A percentile compares a stretch with the other conserved stretches of the same genome.
Evolutionary conservation across 805 yeast genomes (phyloP).

Genomic region (Wickerhamiella cacticola): DNA sequence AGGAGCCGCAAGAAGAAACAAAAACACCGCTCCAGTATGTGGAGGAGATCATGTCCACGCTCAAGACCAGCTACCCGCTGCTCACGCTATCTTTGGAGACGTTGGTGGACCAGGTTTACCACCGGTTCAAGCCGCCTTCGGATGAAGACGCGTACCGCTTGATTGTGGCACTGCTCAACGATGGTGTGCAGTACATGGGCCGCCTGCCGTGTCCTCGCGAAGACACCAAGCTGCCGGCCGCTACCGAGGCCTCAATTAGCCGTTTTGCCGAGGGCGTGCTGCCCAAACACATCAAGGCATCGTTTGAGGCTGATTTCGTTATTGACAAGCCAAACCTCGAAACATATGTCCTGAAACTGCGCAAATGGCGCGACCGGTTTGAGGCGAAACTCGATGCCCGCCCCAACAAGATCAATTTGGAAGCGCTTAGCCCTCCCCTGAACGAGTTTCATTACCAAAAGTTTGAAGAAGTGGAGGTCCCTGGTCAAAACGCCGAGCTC

Average conservation of each 20-base stretch:
- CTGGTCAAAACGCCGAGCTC: conserved; percentile 87
- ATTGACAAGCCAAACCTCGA: conserved; percentile 78
- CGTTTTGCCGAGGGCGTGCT: conserved; percentile 87
- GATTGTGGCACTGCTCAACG: conserved; percentile 83
- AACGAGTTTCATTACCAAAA: conserved; percentile 97
- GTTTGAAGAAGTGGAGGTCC: conserved; percentile 93
- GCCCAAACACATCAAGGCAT: conserved; percentile 77
- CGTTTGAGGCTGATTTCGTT: conserved; percentile 85
- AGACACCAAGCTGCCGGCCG: conserved; percentile 78
- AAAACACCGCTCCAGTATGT: conserved; percentile 90
- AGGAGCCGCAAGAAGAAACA: conserved; percentile 20
- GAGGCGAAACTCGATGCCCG: conserved; percentile 87
- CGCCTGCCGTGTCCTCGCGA: conserved; percentile 77
- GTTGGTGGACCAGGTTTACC: conserved; percentile 87
- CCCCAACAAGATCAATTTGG: conserved; percentile 66
- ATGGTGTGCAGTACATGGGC: conserved; percentile 82
- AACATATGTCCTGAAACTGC: conserved; percentile 65
- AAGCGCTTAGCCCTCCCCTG: conserved; percentile 84
- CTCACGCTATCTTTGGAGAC: conserved; percentile 88
- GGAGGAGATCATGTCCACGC: conserved; percentile 81
- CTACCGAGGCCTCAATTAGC: conserved; percentile 77
- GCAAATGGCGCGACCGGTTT: conserved; percentile 85
- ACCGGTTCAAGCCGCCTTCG: conserved; percentile 81
- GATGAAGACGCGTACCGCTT: conserved; percentile 95
- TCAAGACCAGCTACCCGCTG: conserved; percentile 93